A percentile compares a stretch with the other conserved stretches of the same genome.
phyloP scores from a whole-genome alignment of 2,329 filamentous ascomycete species.

The Colletotrichum eleusines region DNA sequence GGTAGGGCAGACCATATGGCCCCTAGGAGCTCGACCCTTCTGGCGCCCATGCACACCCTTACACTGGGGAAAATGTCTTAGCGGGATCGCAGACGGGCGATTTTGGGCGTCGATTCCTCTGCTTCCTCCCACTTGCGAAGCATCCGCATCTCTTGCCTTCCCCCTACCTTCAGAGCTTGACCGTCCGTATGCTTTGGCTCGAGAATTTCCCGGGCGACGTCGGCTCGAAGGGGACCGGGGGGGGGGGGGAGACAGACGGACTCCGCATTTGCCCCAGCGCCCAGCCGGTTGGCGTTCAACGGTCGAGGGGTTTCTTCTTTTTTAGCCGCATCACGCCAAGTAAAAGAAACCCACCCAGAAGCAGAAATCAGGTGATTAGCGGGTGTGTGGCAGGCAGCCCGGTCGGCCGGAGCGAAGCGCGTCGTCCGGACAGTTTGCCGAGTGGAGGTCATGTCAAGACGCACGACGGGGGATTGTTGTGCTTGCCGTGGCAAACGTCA shows the following conservation, averaged over 20 bases:
- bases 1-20: not conserved
- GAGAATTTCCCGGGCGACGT: conserved; percentile 33
- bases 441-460: not conserved
- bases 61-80: conserved; percentile 20
- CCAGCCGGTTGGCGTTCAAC: conserved; percentile 18
- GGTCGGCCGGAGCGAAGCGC: not conserved
- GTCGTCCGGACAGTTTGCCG: not conserved
- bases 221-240: not conserved
- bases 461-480: not conserved
- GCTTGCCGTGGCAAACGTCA: not conserved
- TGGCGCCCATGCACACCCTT: not conserved
- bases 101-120: conserved; percentile 7
- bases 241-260: not conserved
- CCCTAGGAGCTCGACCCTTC: not conserved
- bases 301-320: not conserved
- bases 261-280: conserved; percentile 5
- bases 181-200: conserved; percentile 13
- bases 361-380: not conserved
- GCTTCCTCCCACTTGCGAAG: not conserved
- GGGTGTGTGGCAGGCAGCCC: not conserved
- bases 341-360: not conserved
- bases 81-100: conserved; percentile 7
- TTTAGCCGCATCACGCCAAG: conserved; percentile 3
- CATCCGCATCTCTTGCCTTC: conserved; percentile 9
- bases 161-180: not conserved